Evolutionary conservation across 345 rosid genomes (phyloP).

Genomic region (Sisymbrium irio): DNA sequence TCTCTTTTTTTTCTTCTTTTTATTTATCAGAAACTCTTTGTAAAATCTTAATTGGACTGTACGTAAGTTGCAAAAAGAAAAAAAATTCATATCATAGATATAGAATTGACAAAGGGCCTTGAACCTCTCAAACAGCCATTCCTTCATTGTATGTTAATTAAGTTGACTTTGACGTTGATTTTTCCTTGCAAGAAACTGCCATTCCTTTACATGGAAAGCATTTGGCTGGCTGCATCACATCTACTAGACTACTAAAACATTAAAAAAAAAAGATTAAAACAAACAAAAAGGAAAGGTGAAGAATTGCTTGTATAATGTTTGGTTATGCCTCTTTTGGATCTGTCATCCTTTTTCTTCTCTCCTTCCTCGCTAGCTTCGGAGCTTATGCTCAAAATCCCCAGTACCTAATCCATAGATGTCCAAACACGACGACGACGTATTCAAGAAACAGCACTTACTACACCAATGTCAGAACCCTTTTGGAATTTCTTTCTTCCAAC

Average conservation of each 20-base stretch:
- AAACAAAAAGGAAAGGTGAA: background rate
- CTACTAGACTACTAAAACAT: background rate
- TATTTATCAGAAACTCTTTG: no score
- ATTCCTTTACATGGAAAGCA: background rate
- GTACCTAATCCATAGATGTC: background rate
- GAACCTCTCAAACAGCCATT: no score
- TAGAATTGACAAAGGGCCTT: no score
- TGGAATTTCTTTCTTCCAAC: background rate
- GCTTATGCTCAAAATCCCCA: constrained; percentile 4
- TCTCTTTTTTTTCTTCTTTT: no score
- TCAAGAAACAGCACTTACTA: constrained; percentile 32
- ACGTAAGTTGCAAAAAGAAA: no score
- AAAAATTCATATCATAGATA: no score
- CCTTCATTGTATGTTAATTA: background rate
- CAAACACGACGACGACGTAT: constrained; percentile 25
- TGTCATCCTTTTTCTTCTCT: background rate
- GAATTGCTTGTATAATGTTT: background rate
- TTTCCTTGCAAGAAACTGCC: background rate
- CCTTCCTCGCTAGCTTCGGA: background rate
- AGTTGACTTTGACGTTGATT: background rate
- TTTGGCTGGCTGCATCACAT: background rate
- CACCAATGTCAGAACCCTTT: background rate
- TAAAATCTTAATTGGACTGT: no score
- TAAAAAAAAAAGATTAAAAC: no score
- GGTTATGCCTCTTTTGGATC: background rate